These are phyloP conservation scores for Chrysoporthe cubensis DNA, from an alignment of 2,329 filamentous ascomycete species.

Conservation along the genomic window DNA sequence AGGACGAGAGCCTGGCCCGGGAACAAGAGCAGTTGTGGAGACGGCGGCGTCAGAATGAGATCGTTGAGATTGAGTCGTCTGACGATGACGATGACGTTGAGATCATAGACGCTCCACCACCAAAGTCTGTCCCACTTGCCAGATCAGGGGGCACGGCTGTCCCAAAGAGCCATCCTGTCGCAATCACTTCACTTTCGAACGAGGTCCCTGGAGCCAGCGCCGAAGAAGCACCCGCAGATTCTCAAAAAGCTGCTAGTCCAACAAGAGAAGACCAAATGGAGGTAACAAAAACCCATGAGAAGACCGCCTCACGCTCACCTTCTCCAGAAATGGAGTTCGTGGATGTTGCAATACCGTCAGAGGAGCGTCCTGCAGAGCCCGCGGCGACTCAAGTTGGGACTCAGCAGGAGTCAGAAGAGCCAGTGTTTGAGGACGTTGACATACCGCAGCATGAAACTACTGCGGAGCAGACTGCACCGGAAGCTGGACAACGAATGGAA, in stretches of 20 bases:
- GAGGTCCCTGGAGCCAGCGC: constrained; percentile 14
- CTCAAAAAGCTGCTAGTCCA: neutral
- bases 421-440: constrained; percentile 40
- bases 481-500: constrained; percentile 35
- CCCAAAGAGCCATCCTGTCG: neutral
- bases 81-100: constrained; percentile 63
- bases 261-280: neutral
- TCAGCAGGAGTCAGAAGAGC: constrained; percentile 32
- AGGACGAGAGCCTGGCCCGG: constrained; percentile 60
- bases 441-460: constrained; percentile 24
- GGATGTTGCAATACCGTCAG: constrained; percentile 38
- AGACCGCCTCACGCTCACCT: constrained; percentile 23
- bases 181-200: constrained; percentile 35
- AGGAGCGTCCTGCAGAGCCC: constrained; percentile 14
- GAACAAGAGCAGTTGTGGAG: constrained; percentile 57
- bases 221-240: neutral
- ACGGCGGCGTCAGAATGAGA: constrained; percentile 48
- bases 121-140: neutral
- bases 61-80: constrained; percentile 67
- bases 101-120: constrained; percentile 53
- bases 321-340: constrained; percentile 42
- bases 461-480: constrained; percentile 22
- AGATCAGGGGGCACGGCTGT: neutral
- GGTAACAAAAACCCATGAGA: too few relatives aligned
- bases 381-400: constrained; percentile 34